Evolutionary conservation across 1,284 basidiomycete genomes (phyloP).

Genomic region (Moniliella sp.): DNA sequence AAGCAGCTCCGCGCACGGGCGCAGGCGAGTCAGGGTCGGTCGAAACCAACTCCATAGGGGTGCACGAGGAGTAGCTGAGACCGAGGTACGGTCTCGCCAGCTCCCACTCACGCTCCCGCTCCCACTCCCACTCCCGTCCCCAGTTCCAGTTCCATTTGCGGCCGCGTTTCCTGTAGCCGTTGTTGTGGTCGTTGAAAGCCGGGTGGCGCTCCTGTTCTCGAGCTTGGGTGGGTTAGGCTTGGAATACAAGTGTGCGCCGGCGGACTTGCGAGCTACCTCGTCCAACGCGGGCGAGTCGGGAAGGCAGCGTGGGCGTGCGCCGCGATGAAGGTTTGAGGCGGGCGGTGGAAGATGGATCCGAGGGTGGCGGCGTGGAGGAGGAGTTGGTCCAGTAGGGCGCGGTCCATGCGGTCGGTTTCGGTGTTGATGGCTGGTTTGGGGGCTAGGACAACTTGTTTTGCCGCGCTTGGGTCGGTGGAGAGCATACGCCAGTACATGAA

Average conservation of each 20-base stretch:
- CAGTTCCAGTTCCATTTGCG: too few relatives aligned
- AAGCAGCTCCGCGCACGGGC: too few relatives aligned
- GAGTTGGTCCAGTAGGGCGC: slow-evolving; percentile 24
- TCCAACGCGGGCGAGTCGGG: slow-evolving; percentile 19
- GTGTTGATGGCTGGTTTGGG: slow-evolving; percentile 93
- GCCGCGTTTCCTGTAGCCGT: too few relatives aligned
- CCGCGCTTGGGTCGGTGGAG: slow-evolving; percentile 71
- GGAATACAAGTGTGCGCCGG: slow-evolving; percentile 19
- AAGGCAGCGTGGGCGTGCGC: slow-evolving; percentile 6
- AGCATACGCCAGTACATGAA: slow-evolving; percentile 99
- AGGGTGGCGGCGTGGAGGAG: slow-evolving; percentile 21
- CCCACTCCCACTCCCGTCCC: too few relatives aligned
- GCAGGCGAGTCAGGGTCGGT: too few relatives aligned
- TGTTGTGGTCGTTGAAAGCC: too few relatives aligned
- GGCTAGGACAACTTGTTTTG: slow-evolving; percentile 67
- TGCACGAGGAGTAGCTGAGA: too few relatives aligned
- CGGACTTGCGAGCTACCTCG: slow-evolving; percentile 12
- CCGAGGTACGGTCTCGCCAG: too few relatives aligned
- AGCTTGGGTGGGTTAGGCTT: too few relatives aligned
- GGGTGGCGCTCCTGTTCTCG: too few relatives aligned
- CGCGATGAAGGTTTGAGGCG: slow-evolving; percentile 25
- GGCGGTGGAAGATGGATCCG: slow-evolving; percentile 22
- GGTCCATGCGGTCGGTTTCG: slow-evolving; percentile 75
- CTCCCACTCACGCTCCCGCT: too few relatives aligned
- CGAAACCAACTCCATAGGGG: too few relatives aligned